Evolutionary conservation across 129 eudicot species (phyloP), one percentile per base, ranked within the genome.

Genomic region (Silybum marianum): DNA sequence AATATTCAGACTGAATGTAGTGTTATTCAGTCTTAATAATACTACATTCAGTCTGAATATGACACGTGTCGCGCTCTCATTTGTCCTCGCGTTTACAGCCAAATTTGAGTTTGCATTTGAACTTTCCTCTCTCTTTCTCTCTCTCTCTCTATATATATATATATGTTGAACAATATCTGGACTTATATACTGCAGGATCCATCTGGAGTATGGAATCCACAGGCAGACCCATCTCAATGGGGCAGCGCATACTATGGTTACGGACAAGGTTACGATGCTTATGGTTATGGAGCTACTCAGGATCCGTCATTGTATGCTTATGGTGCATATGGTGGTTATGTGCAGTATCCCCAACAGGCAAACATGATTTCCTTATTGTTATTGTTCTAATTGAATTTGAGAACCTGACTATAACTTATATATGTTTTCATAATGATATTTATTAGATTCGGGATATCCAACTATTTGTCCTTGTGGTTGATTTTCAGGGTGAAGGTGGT

Each of bases 261-360:
- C 84, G 99, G 99, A 68, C 98, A 92, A 87, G 95, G 97, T 82
- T 93, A 95, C 66, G 99, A 93, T 85, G 88, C 99, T 86, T 95
- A 91, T 91, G 93, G 89, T 23, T 95, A 95, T 84, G 99, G 92
- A 71, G 90, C 89, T 69, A 81, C 93, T 75, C 97, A 91, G 25
- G 99, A 92, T 87, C 98, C 97, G 32, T 91, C 97, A 28, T 73
- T 86, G 34, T 92, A 95, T 73, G 95, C 90, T 3, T 95, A 95
- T 80, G 90, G 94, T 84, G 91, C 93, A 68, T 95, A 95, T 88
- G 91, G 93, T 76, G 97, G 97, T 76, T 95, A 95, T 75, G n/a
- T 69, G 62, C 98, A 91, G 73, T 95, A 95, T 80, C 97, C 95
- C 74, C 98, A 89, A 83, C 99, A 93, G 99, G 99, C 86, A 82